phyloP scores from a whole-genome alignment of 345 rosid genomes.

The Jatropha curcas region DNA sequence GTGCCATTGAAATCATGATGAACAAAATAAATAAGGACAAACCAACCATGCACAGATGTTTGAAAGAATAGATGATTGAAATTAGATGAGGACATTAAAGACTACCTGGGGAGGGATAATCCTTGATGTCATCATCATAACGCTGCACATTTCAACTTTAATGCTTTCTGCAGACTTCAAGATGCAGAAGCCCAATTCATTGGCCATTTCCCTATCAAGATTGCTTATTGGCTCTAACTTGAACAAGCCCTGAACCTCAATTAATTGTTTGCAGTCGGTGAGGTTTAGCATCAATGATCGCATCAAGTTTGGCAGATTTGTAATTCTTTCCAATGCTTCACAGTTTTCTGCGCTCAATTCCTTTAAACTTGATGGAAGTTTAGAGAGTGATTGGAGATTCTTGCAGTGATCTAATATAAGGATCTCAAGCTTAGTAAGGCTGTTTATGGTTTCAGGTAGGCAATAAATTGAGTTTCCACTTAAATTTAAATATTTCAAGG shows the following conservation, averaged over 20 bases:
- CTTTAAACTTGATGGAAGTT: conserved; percentile 18
- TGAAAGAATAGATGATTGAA: not conserved
- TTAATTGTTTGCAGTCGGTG: not conserved
- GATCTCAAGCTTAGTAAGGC: conserved; percentile 13
- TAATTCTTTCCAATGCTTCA: not conserved
- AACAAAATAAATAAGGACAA: not conserved
- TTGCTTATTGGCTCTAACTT: conserved; percentile 10
- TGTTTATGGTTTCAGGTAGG: conserved; percentile 12
- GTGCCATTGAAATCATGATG: not conserved
- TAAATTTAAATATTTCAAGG: conserved; percentile 12
- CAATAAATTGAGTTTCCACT: conserved; percentile 17
- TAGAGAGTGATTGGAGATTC: conserved; percentile 10
- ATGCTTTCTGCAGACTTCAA: not conserved
- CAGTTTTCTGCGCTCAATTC: not conserved
- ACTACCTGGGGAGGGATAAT: conserved; percentile 18
- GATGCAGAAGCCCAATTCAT: not conserved
- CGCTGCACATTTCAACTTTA: conserved; percentile 6
- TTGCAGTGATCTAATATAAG: conserved; percentile 13
- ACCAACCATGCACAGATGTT: not conserved
- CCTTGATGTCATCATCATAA: not conserved
- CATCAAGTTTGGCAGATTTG: conserved; percentile 8
- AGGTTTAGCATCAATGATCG: not conserved
- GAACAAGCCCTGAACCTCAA: conserved; percentile 14
- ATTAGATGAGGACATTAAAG: not conserved
- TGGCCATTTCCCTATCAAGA: not conserved